Evolutionary conservation across 1,139 yeast species (phyloP).

Genomic region (Sugiyamaella pinicola): DNA sequence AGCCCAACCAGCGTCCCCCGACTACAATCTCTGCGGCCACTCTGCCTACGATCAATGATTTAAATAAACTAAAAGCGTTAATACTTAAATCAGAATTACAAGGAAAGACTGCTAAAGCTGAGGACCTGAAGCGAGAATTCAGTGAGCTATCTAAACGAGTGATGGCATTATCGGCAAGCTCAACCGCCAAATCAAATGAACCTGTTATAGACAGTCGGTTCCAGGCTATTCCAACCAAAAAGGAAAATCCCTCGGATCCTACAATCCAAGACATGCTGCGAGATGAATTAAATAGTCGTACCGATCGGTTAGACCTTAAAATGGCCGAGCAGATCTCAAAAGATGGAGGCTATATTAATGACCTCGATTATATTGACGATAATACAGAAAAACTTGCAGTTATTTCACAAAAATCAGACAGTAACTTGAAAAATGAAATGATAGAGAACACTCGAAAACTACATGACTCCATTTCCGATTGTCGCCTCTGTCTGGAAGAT

Average conservation of each 20-base stretch:
- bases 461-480: constrained; percentile 42
- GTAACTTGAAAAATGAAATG: constrained; percentile 36
- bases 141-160: constrained; percentile 25
- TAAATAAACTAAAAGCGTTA: constrained; percentile 44
- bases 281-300: constrained; percentile 41
- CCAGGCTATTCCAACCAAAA: constrained; percentile 18
- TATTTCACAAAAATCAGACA: constrained; percentile 27
- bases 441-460: constrained; percentile 37
- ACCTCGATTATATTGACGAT: constrained; percentile 50
- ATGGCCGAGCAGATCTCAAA: constrained; percentile 42
- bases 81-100: constrained; percentile 44
- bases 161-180: not conserved
- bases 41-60: constrained; percentile 16
- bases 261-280: constrained; percentile 46
- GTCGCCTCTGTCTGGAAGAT: constrained; percentile 47
- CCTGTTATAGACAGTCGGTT: constrained; percentile 19
- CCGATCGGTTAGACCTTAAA: constrained; percentile 30
- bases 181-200: constrained; percentile 15
- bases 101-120: constrained; percentile 32
- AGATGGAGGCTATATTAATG: constrained; percentile 44
- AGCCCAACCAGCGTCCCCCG: constrained; percentile 19
- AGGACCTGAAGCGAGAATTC: constrained; percentile 40
- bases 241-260: constrained; percentile 33
- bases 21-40: constrained; percentile 7
- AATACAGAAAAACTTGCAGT: constrained; percentile 45